A percentile compares a stretch with the other conserved stretches of the same genome.
phyloP scores from a whole-genome alignment of 148 eudicot species.

The Rheum nobile region DNA sequence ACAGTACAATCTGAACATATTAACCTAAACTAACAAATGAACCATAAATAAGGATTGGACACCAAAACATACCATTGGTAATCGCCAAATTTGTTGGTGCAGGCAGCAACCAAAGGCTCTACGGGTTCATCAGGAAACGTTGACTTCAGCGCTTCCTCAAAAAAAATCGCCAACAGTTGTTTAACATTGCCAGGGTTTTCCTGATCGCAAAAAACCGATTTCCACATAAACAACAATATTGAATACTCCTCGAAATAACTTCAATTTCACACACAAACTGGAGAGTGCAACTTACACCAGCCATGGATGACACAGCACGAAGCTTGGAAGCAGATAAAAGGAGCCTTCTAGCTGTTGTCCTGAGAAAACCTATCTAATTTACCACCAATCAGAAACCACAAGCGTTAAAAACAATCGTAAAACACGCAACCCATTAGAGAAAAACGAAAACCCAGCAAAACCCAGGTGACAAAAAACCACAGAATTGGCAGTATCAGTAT shows the following conservation, averaged over 20 bases:
- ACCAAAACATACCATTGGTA: conserved; percentile 62
- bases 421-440: background rate
- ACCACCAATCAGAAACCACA: conserved; percentile 13
- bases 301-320: conserved; percentile 40
- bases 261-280: background rate
- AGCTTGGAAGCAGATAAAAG: conserved; percentile 19
- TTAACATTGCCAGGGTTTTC: conserved; percentile 48
- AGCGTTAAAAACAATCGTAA: background rate
- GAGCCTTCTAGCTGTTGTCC: conserved; percentile 41
- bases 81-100: conserved; percentile 67
- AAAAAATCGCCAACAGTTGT: conserved; percentile 38
- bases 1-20: background rate
- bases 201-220: background rate
- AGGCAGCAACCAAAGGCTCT: conserved; percentile 52
- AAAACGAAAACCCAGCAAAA: background rate
- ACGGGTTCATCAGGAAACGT: conserved; percentile 60
- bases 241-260: background rate
- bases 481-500: background rate
- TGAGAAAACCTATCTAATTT: conserved; percentile 70
- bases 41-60: background rate
- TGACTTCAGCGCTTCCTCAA: conserved; percentile 46
- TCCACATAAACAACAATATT: background rate
- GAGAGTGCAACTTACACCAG: conserved; percentile 7
- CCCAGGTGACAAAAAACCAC: conserved; percentile 6
- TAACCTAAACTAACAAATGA: too few relatives aligned